phyloP scores from a whole-genome alignment of 306 rosid species.

The Crataegus laevigata region DNA sequence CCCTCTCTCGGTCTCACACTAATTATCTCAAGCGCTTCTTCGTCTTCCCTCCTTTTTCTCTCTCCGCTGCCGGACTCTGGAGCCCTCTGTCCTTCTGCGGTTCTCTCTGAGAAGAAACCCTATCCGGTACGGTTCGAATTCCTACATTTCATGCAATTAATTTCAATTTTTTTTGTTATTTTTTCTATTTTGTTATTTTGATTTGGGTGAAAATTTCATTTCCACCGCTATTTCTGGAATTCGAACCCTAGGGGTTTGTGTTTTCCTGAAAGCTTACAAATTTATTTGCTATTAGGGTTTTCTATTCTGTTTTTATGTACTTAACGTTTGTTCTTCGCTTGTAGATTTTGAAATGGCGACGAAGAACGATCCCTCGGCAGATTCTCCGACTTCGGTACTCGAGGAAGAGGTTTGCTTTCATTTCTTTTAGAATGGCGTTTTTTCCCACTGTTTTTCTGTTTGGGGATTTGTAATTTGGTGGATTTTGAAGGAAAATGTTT shows the following conservation, averaged over 20 bases:
- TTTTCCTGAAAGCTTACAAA: not conserved
- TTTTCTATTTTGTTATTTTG: not conserved
- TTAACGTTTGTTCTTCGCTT: not conserved
- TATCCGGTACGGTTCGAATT: not conserved
- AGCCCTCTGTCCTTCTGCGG: not conserved
- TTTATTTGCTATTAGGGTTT: not conserved
- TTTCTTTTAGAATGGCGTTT: not conserved
- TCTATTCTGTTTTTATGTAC: not conserved
- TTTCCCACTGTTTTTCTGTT: not conserved
- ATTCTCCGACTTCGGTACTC: slow-evolving; percentile 81
- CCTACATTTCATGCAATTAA: not conserved
- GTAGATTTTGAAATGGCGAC: slow-evolving; percentile 48
- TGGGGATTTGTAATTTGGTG: not conserved
- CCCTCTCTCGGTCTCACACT: not conserved
- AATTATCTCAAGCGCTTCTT: not conserved
- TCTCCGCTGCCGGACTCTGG: not conserved
- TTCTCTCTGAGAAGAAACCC: not conserved
- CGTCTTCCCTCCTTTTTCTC: slow-evolving; percentile 7
- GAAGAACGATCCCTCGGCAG: slow-evolving; percentile 38
- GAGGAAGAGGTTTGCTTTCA: slow-evolving; percentile 55
- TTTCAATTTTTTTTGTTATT: not conserved
- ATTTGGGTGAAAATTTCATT: not conserved
- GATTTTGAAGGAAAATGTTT: not conserved
- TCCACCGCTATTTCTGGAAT: not conserved
- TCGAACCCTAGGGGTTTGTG: slow-evolving; percentile 8